Evolutionary conservation across 2,329 filamentous ascomycete genomes (phyloP), one percentile per base, ranked within the genome.

Genomic region (Pezicula radicicola): DNA sequence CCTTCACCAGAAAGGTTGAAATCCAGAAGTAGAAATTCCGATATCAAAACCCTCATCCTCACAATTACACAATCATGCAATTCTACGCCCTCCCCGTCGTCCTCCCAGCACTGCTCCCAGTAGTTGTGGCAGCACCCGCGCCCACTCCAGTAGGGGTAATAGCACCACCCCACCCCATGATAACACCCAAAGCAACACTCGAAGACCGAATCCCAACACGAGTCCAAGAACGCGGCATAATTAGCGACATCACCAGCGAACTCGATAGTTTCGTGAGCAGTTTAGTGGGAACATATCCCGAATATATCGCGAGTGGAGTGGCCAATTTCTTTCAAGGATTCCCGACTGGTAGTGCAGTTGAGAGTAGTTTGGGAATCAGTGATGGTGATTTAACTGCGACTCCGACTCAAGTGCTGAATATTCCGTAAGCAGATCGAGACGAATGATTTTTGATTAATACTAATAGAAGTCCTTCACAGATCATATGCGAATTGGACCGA

Each of bases 401-500:
- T 51, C 87, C 87, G 0, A 89, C 87, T 0, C 78, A 88, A 55
- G 86, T 88, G 4, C 69, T 91, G 54, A 91, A 90, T 57, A 66
- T 91, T 8, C 86, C 87, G 70, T 79, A 61, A 64, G 72, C 66
- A 4, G 6, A 8, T 15, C 13, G 7, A 30, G 2, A 1, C 25
- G 25, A 25, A 25, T 21, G 21, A 43, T n/a, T 19, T n/a, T 27
- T 16, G 4, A 3, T 25, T 30, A 9, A 7, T 33, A 13, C 15
- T 21, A 39, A 33, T 8, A 13, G 5, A 54, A 44, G 58, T 62
- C 48, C 58, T 36, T 19, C 25, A 10, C 48, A 78, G 74, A n/a
- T 74, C 75, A 10, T 87, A 87, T 58, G 88, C 77, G n/a, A 92
- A 92, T 57, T 92, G 86, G 83, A 91, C 88, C 1, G 75, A 84